These are phyloP conservation scores for Suhomyces kunorum DNA, from an alignment of 1,139 yeast genomes.

Conservation along the genomic window DNA sequence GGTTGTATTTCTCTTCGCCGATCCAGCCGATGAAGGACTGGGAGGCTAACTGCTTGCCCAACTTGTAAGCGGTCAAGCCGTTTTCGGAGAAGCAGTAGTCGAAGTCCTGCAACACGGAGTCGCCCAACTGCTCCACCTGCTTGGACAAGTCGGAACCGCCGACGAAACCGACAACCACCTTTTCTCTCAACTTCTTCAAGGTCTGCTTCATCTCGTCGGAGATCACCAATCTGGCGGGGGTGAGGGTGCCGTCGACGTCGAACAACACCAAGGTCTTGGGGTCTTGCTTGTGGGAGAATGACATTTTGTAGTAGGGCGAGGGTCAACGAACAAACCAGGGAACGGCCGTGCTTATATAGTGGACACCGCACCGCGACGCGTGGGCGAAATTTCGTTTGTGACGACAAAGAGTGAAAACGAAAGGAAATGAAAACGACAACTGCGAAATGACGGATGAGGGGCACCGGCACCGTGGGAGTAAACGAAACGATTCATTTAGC, in stretches of 20 bases:
- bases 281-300: constrained; percentile 53
- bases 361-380: constrained; percentile 11
- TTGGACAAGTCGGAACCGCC: constrained; percentile 96
- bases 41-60: constrained; percentile 82
- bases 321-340: constrained; percentile 6
- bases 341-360: constrained; percentile 6
- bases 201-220: constrained; percentile 79
- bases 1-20: constrained; percentile 93
- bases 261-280: constrained; percentile 75
- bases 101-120: constrained; percentile 71
- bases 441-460: no score
- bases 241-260: constrained; percentile 97
- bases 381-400: constrained; percentile 8
- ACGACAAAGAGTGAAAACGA: neutral
- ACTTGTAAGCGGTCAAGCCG: constrained; percentile 95
- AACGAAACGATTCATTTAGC: no score
- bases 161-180: constrained; percentile 93
- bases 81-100: constrained; percentile 97
- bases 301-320: constrained; percentile 33
- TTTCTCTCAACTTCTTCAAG: constrained; percentile 75
- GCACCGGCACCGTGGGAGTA: no score
- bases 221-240: constrained; percentile 88
- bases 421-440: no score
- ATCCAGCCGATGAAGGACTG: constrained; percentile 94
- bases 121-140: constrained; percentile 95